Conservation (phyloP, 192 early-diverging fungal genomes). For the Coemansia sp. region DNA sequence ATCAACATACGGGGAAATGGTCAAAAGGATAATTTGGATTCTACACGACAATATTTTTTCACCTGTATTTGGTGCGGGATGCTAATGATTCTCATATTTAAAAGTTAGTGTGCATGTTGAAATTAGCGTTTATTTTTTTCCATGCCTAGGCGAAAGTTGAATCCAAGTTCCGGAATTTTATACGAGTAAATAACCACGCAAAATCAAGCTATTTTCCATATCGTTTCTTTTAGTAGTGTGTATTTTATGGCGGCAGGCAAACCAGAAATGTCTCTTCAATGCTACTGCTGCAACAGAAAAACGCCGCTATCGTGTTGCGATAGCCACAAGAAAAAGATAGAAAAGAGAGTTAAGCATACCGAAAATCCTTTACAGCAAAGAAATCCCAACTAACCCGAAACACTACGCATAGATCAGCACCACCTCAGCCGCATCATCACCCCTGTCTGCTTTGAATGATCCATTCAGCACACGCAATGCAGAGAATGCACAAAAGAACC, state of each 20-base stretch:
- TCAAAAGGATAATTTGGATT: constrained; percentile 23
- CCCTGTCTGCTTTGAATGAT: not conserved
- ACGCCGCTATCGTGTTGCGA: too few relatives aligned
- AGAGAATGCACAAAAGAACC: not conserved
- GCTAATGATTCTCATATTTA: constrained; percentile 5
- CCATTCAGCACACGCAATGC: not conserved
- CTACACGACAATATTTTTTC: constrained; percentile 35
- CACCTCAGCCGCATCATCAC: not conserved
- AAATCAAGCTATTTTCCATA: too few relatives aligned
- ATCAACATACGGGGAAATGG: constrained; percentile 21
- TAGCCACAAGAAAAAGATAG: too few relatives aligned
- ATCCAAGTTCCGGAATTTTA: too few relatives aligned
- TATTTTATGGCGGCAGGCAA: too few relatives aligned
- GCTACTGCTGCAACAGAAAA: too few relatives aligned
- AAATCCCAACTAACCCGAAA: not conserved
- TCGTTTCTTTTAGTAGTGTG: too few relatives aligned
- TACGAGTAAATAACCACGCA: too few relatives aligned
- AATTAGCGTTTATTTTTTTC: not conserved
- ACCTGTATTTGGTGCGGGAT: constrained; percentile 40
- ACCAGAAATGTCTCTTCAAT: too few relatives aligned
- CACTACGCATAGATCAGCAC: not conserved
- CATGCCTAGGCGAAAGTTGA: not conserved
- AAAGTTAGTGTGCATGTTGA: not conserved
- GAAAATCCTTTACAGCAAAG: not conserved
- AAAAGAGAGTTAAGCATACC: too few relatives aligned